These are phyloP conservation scores for Fusarium protoensiforme DNA, from an alignment of 2,329 filamentous ascomycete species.

Conservation along the genomic window DNA sequence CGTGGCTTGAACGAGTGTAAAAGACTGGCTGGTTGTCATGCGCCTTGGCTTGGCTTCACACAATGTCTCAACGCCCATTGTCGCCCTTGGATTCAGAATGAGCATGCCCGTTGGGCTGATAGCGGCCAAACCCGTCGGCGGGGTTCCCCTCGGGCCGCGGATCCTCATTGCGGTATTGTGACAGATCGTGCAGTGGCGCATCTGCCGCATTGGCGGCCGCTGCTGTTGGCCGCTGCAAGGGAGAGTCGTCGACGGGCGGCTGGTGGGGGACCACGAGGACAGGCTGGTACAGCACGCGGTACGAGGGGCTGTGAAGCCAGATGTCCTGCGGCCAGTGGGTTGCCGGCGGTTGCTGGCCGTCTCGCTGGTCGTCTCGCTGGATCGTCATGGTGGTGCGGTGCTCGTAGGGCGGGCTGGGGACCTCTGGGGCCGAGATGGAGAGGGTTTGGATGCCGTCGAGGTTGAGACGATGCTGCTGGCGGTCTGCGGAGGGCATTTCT, in stretches of 20 bases:
- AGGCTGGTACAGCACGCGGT: slow-evolving; percentile 28
- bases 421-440: not conserved
- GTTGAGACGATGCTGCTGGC: not conserved
- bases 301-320: slow-evolving; percentile 22
- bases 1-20: not conserved
- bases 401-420: not conserved
- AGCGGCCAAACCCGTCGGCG: not conserved
- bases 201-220: not conserved
- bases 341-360: not conserved
- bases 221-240: not conserved
- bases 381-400: slow-evolving; percentile 14
- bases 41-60: not conserved
- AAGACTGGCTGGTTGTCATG: not conserved
- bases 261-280: slow-evolving; percentile 9
- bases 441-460: not conserved
- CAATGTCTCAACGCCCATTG: not conserved
- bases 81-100: not conserved
- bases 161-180: not conserved
- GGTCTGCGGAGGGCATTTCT: not conserved
- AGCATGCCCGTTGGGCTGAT: not conserved
- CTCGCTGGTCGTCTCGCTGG: slow-evolving; percentile 1
- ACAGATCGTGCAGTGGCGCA: not conserved
- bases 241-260: not conserved
- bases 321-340: slow-evolving; percentile 25
- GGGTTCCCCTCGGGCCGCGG: not conserved